Conservation (phyloP, 345 rosid genomes). For the Citropsis articulata region DNA sequence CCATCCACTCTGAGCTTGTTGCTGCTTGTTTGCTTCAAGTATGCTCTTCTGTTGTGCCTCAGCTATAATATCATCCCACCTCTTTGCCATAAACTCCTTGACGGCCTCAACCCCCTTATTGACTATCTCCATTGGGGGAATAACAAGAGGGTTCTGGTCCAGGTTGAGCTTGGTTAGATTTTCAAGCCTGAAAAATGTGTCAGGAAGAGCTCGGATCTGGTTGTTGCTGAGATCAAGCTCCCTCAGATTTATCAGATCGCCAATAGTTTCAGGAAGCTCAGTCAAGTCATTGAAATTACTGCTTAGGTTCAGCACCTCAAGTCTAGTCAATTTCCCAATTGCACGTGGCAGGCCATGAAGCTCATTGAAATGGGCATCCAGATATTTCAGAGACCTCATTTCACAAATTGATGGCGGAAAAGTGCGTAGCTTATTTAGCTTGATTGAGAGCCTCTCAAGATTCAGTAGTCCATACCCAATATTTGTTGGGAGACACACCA, state of each 20-base stretch:
- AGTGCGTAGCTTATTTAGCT: conserved; percentile 65
- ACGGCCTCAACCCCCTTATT: conserved; percentile 72
- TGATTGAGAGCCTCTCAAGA: conserved; percentile 65
- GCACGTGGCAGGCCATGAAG: conserved; percentile 68
- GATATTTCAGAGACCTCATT: conserved; percentile 58
- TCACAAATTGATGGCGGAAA: conserved; percentile 77
- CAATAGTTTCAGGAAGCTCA: conserved; percentile 62
- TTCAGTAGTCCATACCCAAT: conserved; percentile 70
- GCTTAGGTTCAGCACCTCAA: conserved; percentile 73
- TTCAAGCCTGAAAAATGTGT: conserved; percentile 65
- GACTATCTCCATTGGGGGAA: conserved; percentile 66
- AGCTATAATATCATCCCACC: conserved; percentile 57
- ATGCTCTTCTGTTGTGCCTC: conserved; percentile 61
- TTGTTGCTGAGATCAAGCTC: conserved; percentile 99
- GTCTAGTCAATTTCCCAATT: conserved; percentile 67
- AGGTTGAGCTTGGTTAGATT: conserved; percentile 69
- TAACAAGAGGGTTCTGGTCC: conserved; percentile 77
- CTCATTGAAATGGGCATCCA: conserved; percentile 93
- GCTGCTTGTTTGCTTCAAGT: conserved; percentile 52
- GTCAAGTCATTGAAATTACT: conserved; percentile 81
- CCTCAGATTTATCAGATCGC: conserved; percentile 65
- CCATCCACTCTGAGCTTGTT: conserved; percentile 64
- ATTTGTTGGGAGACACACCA: conserved; percentile 62
- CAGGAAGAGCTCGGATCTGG: conserved; percentile 74
- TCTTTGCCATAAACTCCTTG: conserved; percentile 66